Evolutionary conservation across 2,329 filamentous ascomycete species (phyloP), one percentile per base, ranked within the genome.

Genomic region (Knoxdaviesia proteae): DNA sequence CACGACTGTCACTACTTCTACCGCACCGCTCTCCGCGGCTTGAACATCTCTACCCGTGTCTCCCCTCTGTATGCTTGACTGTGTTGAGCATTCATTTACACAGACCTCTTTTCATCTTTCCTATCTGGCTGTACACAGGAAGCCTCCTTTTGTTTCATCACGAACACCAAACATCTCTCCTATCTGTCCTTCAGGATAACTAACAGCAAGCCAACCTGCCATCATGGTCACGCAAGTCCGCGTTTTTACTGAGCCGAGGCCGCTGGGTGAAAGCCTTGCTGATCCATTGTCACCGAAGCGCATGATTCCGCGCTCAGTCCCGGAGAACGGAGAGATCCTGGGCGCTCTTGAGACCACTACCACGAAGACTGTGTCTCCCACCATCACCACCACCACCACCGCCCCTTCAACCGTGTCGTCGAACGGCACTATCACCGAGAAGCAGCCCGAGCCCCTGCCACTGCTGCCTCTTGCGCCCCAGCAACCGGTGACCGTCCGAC

Each of bases 1-100:
- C 79, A 90, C 68, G 81, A 92, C 61, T 92, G 82, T 55, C 84
- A 92, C 59, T 92, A 92, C 64, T 92, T 93, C 64, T 90, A 83
- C 67, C 83, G 83, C 67, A 92, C 79, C 60, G 81, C 83, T 56
- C 65, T 93, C 63, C 83, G 83, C 67, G 78, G 86, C 56, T 67
- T 93, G 52, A 88, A 81, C 56, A 77, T 93, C 53, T 72, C 76
- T 62, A 92, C 82, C 52, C 71, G 65, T 54, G 74, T 93, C 59
- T 84, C 80, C 50, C 77, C 80, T 51, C 65, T 84, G 43, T 84
- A 84, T 65, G 71, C 69, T 61, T 84, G 66, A 69, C 53, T 57
- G 49, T 11, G 31, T 4, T 29, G n/a, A 20, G 8, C 10, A 32
- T 35, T 38, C 29, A 11, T 30, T 20, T 11, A 37, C 32, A 11